phyloP scores from a whole-genome alignment of 1,284 basidiomycete genomes.

The Trametes polyzona region DNA sequence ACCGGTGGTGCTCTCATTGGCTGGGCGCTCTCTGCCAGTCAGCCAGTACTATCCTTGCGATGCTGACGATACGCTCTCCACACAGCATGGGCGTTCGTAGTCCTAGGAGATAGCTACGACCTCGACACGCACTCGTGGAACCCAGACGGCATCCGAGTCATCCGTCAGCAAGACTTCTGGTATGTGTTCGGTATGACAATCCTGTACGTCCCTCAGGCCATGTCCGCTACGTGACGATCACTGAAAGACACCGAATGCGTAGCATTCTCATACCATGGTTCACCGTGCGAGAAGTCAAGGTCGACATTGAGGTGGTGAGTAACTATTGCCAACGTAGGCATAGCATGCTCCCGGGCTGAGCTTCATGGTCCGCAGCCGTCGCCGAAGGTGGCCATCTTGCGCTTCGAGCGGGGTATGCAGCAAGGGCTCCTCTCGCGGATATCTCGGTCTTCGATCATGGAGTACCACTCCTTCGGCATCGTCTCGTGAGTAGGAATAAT shows the following conservation, averaged over 20 bases:
- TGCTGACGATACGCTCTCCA: conserved; percentile 22
- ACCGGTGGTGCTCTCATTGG: conserved; percentile 2
- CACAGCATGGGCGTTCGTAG: conserved; percentile 48
- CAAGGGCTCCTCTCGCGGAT: conserved; percentile 71
- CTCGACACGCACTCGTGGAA: conserved; percentile 44
- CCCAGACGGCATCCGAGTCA: conserved; percentile 39
- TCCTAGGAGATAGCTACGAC: conserved; percentile 48
- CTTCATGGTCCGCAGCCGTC: conserved; percentile 52
- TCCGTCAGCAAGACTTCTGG: conserved; percentile 51
- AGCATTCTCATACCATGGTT: conserved; percentile 49
- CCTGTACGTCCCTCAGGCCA: conserved; percentile 34
- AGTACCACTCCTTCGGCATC: conserved; percentile 74
- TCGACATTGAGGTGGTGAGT: conserved; percentile 48
- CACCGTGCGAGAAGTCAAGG: conserved; percentile 45
- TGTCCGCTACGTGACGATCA: conserved; percentile 2
- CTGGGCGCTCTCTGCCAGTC: not conserved
- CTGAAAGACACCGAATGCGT: not conserved
- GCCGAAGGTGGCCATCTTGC: conserved; percentile 66
- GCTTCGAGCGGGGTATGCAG: conserved; percentile 74
- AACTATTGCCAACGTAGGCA: not conserved
- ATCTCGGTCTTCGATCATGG: conserved; percentile 64
- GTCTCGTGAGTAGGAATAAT: conserved; percentile 52
- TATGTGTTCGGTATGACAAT: conserved; percentile 47
- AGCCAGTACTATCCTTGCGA: conserved; percentile 1
- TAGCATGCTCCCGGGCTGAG: conserved; percentile 8